Evolutionary conservation across 1,284 basidiomycete species (phyloP).

Genomic region (Bjerkandera adusta): DNA sequence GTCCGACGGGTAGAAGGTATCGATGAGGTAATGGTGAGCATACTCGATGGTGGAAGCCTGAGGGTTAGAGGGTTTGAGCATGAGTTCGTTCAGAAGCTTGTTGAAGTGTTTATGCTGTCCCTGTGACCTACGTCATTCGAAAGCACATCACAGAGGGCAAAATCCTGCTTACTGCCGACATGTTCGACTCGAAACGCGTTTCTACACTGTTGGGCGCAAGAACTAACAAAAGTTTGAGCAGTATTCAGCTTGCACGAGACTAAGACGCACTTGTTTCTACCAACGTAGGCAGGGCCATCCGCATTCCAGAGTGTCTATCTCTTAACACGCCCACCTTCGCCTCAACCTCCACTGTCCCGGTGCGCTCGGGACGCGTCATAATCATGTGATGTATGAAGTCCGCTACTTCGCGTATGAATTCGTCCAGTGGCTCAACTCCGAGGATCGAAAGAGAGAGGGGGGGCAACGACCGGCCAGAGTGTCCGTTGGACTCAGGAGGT

Average conservation of each 20-base stretch:
- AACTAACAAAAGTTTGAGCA: slow-evolving; percentile 31
- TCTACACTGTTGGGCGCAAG: slow-evolving; percentile 52
- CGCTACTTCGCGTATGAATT: slow-evolving; percentile 89
- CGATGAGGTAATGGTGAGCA: slow-evolving; percentile 76
- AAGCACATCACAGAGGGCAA: slow-evolving; percentile 11
- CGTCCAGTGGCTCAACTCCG: slow-evolving; percentile 90
- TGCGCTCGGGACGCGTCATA: slow-evolving; percentile 44
- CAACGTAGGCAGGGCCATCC: slow-evolving; percentile 72
- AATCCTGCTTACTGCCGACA: slow-evolving; percentile 69
- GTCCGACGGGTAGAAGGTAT: slow-evolving; percentile 73
- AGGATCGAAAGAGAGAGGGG: slow-evolving; percentile 87
- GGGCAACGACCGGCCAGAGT: slow-evolving; percentile 35
- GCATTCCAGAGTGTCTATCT: slow-evolving; percentile 53
- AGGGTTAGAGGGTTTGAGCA: slow-evolving; percentile 44
- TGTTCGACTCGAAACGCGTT: slow-evolving; percentile 86
- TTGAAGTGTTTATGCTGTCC: slow-evolving; percentile 88
- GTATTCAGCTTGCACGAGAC: slow-evolving; percentile 6
- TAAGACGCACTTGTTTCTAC: slow-evolving; percentile 82
- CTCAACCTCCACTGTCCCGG: slow-evolving; percentile 74
- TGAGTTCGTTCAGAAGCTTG: slow-evolving; percentile 77
- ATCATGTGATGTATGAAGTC: slow-evolving; percentile 85
- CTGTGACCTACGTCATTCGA: slow-evolving; percentile 38
- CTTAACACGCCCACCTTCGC: slow-evolving; percentile 88
- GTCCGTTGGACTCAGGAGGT: slow-evolving; percentile 19
- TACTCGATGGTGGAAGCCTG: slow-evolving; percentile 58